Conservation (phyloP, 2,329 filamentous ascomycete genomes). For the Trematosphaeria pertusa region DNA sequence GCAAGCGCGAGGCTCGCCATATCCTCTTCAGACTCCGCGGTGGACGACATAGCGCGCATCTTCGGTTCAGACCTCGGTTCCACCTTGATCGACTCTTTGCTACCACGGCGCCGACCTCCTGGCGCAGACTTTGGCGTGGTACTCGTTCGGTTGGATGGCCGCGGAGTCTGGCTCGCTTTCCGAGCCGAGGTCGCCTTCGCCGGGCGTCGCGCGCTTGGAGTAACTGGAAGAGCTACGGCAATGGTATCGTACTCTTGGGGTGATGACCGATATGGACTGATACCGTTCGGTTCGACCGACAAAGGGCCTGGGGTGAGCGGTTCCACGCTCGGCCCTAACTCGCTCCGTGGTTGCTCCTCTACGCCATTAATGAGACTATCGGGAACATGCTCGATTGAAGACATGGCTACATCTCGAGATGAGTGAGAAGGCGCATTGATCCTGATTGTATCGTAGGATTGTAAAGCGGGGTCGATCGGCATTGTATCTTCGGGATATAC, state of each 20-base stretch:
- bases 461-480: slow-evolving; percentile 38
- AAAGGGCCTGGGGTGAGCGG: slow-evolving; percentile 36
- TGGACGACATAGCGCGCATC: slow-evolving; percentile 11
- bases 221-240: slow-evolving; percentile 10
- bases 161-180: slow-evolving; percentile 32
- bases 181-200: slow-evolving; percentile 15
- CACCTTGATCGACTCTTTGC: slow-evolving; percentile 37
- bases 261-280: slow-evolving; percentile 12
- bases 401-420: slow-evolving; percentile 38
- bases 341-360: slow-evolving; percentile 16
- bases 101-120: slow-evolving; percentile 27
- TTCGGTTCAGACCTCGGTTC: slow-evolving; percentile 23
- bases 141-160: slow-evolving; percentile 25
- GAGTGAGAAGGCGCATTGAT: slow-evolving; percentile 22
- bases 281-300: slow-evolving; percentile 8
- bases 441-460: slow-evolving; percentile 28
- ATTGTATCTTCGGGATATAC: slow-evolving; percentile 31
- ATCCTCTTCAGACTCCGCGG: slow-evolving; percentile 27
- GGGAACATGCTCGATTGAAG: slow-evolving; percentile 40
- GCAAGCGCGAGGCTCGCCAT: slow-evolving; percentile 39
- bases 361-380: slow-evolving; percentile 28
- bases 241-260: slow-evolving; percentile 16
- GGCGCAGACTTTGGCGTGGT: slow-evolving; percentile 40
- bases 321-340: slow-evolving; percentile 30
- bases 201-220: slow-evolving; percentile 16